Evolutionary conservation across 306 rosid species (phyloP).

Genomic region (Trifolium pratense): DNA sequence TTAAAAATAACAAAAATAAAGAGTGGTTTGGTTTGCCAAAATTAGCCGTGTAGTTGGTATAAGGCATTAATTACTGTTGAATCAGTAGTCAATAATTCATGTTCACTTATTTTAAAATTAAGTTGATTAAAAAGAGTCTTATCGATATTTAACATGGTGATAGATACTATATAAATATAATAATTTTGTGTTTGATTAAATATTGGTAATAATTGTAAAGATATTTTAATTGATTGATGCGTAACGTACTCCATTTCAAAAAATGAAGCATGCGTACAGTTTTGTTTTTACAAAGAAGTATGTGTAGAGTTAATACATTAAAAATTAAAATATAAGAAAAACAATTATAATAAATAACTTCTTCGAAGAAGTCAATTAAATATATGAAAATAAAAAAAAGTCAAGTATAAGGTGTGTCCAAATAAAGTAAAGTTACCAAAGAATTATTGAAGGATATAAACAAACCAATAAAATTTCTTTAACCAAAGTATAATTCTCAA

Average conservation of each 20-base stretch:
- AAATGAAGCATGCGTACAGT: background rate
- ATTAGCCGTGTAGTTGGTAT: background rate
- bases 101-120: background rate
- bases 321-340: no score
- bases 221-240: background rate
- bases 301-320: no score
- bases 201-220: background rate
- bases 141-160: slow-evolving; percentile 10
- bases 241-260: background rate
- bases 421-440: no score
- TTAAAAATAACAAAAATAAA: slow-evolving; percentile 1
- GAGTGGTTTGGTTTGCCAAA: background rate
- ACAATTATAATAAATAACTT: no score
- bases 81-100: slow-evolving; percentile 1
- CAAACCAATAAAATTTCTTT: no score
- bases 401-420: no score
- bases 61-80: background rate
- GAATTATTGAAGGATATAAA: no score
- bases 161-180: background rate
- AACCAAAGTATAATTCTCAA: no score
- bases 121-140: background rate
- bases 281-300: no score
- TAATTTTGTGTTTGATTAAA: background rate
- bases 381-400: no score
- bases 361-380: no score